Evolutionary conservation across 371 early-diverging fungal genomes (phyloP).

Genomic region (Rhizomucor miehei): DNA sequence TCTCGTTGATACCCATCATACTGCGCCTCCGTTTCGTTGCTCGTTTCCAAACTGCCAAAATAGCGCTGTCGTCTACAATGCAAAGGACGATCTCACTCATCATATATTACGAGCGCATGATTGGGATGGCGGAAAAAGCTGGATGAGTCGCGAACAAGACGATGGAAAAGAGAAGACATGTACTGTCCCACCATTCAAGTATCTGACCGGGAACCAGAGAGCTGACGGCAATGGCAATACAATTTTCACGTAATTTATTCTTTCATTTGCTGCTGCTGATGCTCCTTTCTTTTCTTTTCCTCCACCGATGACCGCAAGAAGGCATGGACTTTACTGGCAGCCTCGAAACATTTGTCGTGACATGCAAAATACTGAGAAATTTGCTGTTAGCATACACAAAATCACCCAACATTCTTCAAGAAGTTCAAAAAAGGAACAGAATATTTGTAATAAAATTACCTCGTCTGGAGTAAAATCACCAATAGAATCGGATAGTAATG

Average conservation of each 20-base stretch:
- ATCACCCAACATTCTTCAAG: background rate
- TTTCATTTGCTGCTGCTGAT: constrained; percentile 29
- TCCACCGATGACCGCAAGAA: constrained; percentile 57
- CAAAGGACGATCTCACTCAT: background rate
- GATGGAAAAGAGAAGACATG: too few relatives aligned
- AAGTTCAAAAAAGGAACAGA: background rate
- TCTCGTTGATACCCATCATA: background rate
- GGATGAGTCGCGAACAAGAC: too few relatives aligned
- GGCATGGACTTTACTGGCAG: constrained; percentile 50
- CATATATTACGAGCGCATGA: background rate
- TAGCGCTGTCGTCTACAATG: background rate
- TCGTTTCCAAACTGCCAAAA: background rate
- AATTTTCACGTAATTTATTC: background rate
- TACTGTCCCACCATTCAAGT: too few relatives aligned
- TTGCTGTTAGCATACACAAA: background rate
- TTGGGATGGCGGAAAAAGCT: background rate
- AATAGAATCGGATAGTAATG: constrained; percentile 60
- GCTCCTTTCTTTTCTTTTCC: constrained; percentile 56
- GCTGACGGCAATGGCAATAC: background rate
- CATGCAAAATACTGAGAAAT: constrained; percentile 44
- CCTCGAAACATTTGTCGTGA: constrained; percentile 44
- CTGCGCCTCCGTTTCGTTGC: background rate
- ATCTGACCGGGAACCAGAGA: too few relatives aligned
- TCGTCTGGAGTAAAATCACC: constrained; percentile 71
- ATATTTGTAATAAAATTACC: constrained; percentile 23